Percentiles rank a stretch among this genome's conserved stretches.
These are phyloP conservation scores for Jatropha podagrica DNA, from an alignment of 441 rosid genomes.

Conservation along the genomic window DNA sequence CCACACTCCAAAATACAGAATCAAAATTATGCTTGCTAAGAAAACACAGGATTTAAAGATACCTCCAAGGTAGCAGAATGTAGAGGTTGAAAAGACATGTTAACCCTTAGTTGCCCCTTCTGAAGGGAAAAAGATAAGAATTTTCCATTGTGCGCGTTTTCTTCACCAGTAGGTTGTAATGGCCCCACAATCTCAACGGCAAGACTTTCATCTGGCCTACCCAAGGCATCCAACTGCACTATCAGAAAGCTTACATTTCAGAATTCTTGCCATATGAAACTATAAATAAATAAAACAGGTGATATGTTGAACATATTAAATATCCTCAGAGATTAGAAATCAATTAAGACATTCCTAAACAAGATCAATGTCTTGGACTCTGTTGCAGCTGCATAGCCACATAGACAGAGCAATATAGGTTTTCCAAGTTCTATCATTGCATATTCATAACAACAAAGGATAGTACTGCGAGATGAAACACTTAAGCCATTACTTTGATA, in stretches of 20 bases:
- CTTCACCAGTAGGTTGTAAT: constrained; percentile 53
- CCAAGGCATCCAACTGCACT: constrained; percentile 83
- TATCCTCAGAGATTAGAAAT: constrained; percentile 6
- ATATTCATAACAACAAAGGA: not conserved
- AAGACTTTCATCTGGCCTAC: constrained; percentile 96
- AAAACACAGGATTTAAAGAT: constrained; percentile 25
- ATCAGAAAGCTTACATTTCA: constrained; percentile 23
- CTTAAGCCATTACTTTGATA: constrained; percentile 61
- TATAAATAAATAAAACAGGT: not conserved
- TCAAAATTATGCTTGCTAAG: not conserved
- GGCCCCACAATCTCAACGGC: constrained; percentile 77
- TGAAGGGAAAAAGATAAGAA: constrained; percentile 76
- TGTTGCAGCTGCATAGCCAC: not conserved
- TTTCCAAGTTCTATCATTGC: constrained; percentile 11
- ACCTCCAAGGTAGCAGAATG: constrained; percentile 97
- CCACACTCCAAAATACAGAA: not conserved
- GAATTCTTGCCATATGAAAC: constrained; percentile 2
- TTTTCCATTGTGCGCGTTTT: constrained; percentile 68
- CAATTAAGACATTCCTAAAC: not conserved
- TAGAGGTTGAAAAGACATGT: constrained; percentile 65
- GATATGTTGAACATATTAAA: constrained; percentile 7
- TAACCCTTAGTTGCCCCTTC: constrained; percentile 92
- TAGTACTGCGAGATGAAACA: constrained; percentile 9
- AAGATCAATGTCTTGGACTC: not conserved
- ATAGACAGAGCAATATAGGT: constrained; percentile 15